A percentile compares a stretch with the other conserved stretches of the same genome.
phyloP scores from a whole-genome alignment of 768 basidiomycete species.

The Chalciporus piperatus region DNA sequence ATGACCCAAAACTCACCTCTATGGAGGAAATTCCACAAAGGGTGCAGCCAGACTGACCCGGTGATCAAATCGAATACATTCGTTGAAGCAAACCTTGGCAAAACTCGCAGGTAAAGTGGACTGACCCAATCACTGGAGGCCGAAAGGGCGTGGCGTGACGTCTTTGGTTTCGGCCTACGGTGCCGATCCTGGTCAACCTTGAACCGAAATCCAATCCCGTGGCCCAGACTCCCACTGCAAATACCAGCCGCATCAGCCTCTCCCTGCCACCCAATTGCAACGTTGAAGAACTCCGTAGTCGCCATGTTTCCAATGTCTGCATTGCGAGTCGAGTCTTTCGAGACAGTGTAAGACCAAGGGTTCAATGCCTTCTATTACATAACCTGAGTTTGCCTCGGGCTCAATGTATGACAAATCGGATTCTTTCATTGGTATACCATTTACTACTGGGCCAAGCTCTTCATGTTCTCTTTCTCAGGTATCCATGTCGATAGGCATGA shows the following conservation, averaged over 20 bases:
- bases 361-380: too few relatives aligned
- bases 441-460: not conserved
- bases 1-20: not conserved
- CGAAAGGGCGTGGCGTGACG: not conserved
- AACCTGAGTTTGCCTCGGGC: too few relatives aligned
- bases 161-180: not conserved
- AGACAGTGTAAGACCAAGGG: too few relatives aligned
- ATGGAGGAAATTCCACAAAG: not conserved
- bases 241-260: too few relatives aligned
- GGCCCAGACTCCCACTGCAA: not conserved
- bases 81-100: not conserved
- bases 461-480: not conserved
- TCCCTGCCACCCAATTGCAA: too few relatives aligned
- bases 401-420: not conserved
- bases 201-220: conserved; percentile 6
- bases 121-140: not conserved
- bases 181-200: conserved; percentile 14
- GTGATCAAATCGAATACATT: conserved; percentile 3
- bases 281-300: too few relatives aligned
- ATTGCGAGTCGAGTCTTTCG: too few relatives aligned
- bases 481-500: not conserved
- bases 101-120: not conserved
- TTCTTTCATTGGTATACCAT: not conserved
- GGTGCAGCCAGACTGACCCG: not conserved
- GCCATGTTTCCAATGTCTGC: too few relatives aligned